Conservation (phyloP, 441 rosid species). For the Gossypium lobatum region DNA sequence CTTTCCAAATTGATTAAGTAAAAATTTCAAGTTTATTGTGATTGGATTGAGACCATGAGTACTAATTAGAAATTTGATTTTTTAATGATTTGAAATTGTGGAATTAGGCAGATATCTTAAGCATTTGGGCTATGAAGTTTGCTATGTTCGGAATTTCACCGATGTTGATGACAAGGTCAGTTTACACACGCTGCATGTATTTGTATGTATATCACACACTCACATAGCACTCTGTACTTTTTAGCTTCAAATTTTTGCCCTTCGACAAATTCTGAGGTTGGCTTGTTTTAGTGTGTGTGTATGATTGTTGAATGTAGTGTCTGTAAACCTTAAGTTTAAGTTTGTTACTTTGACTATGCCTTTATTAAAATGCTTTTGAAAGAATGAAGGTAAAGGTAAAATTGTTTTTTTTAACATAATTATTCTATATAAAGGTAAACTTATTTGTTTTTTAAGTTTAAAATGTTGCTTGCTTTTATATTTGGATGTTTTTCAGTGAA, state of each 20-base stretch:
- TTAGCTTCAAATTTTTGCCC: background rate
- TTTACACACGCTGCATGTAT: background rate
- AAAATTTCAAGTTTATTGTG: background rate
- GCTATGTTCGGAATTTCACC: constrained; percentile 83
- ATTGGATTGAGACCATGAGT: background rate
- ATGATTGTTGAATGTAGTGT: background rate
- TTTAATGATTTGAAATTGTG: constrained; percentile 13
- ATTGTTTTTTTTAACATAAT: background rate
- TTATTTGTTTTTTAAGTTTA: background rate
- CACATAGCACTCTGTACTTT: background rate
- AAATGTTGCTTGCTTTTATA: background rate
- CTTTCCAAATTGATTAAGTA: background rate
- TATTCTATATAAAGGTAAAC: background rate
- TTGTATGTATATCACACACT: too few species aligned
- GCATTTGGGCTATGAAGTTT: constrained; percentile 79
- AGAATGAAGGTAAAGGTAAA: background rate
- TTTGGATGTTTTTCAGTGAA: background rate
- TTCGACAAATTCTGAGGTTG: background rate
- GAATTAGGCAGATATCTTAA: constrained; percentile 79
- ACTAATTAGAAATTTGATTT: constrained; percentile 12
- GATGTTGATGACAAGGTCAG: constrained; percentile 95
- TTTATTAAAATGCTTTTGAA: background rate
- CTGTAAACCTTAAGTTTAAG: background rate
- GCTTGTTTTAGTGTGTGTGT: background rate
- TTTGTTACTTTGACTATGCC: background rate